Base-by-base conservation (phyloP, 1,284 basidiomycete species). In the Ganoderma meredithae region DNA sequence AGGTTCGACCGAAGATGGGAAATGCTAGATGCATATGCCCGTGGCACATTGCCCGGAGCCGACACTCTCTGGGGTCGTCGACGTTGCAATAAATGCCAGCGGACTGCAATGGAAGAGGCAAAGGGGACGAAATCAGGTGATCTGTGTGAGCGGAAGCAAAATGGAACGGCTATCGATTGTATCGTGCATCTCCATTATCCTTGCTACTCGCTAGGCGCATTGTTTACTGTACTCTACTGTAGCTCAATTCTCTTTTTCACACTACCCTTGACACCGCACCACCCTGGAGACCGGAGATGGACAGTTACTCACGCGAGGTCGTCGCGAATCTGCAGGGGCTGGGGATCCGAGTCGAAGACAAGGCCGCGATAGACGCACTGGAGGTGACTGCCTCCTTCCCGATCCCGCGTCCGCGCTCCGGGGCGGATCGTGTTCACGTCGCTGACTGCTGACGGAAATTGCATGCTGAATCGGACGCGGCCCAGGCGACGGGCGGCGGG, bases 261-360 rank as follows among this genome's bases (percentile, higher is more conserved):
- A 31, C 43, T 22, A 27, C 36, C 3, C 52, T 62, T 49, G 55
- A 43, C 53, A 62, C 15, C 15, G 10, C 58, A 15, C n/a, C 19
- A 22, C 22, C n/a, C 52, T 55, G 40, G 13, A 60, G 39, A 25
- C 25, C 52, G 27, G 52, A 27, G 27, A 60, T 60, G 58, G 39
- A 39, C 36, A 60, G 13, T 17, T 90, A 89, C 0, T 89, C 90
- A 10, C 86, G 85, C 40, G 86, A 87, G 58, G 85, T 84, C 12
- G 90, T 87, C 10, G 90, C 89, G 8, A 93, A 88, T 78, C 93
- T 93, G 97, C 95, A 2, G 94, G 96, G 0, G 95, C 95, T 4
- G 90, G 93, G 65, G 90, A 94, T 82, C 27, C 27, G 27, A 31
- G 27, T 31, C 15, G 47, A 65, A 22, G 68, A 69, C 19, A 65